Percentiles rank a stretch among this genome's conserved stretches.
Conservation (phyloP, 352 stramenopile genomes). For the Phytophthora podocarpi region DNA sequence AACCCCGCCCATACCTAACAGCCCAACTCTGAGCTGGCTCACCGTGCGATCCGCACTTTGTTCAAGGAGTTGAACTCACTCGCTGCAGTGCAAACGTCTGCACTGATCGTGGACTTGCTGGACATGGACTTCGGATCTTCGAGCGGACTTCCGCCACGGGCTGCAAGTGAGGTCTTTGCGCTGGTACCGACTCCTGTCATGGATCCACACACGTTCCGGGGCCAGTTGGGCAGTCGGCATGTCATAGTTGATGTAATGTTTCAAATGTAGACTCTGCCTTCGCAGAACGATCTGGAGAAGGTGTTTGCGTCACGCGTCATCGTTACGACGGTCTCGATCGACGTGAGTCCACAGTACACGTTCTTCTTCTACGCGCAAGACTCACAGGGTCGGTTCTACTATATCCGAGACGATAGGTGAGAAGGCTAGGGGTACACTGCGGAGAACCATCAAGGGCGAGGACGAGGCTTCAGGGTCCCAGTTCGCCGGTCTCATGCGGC, state of each 20-base stretch:
- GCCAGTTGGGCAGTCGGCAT: slow-evolving; percentile 69
- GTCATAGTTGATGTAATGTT: slow-evolving; percentile 64
- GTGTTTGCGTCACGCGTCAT: slow-evolving; percentile 60
- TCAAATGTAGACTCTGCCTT: slow-evolving; percentile 58
- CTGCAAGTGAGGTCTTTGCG: slow-evolving; percentile 39
- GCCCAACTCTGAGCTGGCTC: too few relatives aligned
- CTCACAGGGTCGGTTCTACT: slow-evolving; percentile 57
- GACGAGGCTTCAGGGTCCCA: slow-evolving; percentile 60
- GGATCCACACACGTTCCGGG: slow-evolving; percentile 74
- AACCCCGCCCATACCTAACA: too few relatives aligned
- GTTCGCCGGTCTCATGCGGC: slow-evolving; percentile 60
- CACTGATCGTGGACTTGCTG: slow-evolving; percentile 74
- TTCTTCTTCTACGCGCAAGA: slow-evolving; percentile 90
- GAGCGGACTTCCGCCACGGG: slow-evolving; percentile 13
- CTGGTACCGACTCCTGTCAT: slow-evolving; percentile 70
- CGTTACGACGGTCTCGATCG: slow-evolving; percentile 81
- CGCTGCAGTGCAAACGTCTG: too few relatives aligned
- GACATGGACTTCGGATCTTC: slow-evolving; percentile 77
- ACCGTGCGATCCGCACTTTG: too few relatives aligned
- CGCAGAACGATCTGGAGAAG: slow-evolving; percentile 70
- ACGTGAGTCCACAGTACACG: slow-evolving; percentile 82
- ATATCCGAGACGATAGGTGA: slow-evolving; percentile 77
- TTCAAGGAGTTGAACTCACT: too few relatives aligned
- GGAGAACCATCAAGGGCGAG: slow-evolving; percentile 78
- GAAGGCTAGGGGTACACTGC: slow-evolving; percentile 65